Evolutionary conservation across 768 basidiomycete genomes (phyloP).

Genomic region (Rhizopogon vesiculosus): DNA sequence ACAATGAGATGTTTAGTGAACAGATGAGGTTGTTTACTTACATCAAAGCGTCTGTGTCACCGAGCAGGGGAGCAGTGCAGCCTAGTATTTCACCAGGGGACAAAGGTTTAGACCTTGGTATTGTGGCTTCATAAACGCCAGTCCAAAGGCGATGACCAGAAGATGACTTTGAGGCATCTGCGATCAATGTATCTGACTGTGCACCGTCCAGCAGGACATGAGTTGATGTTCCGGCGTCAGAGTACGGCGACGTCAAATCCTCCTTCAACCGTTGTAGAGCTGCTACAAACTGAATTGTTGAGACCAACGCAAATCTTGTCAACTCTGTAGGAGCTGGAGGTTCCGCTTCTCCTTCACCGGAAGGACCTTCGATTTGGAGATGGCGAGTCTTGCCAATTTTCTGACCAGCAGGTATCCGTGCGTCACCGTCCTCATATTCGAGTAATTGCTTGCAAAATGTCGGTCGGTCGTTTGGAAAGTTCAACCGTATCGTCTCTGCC

Average conservation of each 20-base stretch:
- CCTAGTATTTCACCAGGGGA: slow-evolving; percentile 97
- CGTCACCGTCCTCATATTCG: slow-evolving; percentile 44
- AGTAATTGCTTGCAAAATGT: slow-evolving; percentile 63
- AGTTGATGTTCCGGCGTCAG: slow-evolving; percentile 4
- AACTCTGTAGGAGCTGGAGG: slow-evolving; percentile 20
- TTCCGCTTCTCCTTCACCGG: slow-evolving; percentile 1
- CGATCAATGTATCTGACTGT: background rate
- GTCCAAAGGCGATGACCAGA: slow-evolving; percentile 35
- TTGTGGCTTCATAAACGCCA: slow-evolving; percentile 67
- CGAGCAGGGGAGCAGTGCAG: slow-evolving; percentile 86
- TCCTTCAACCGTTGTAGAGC: slow-evolving; percentile 86
- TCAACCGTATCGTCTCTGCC: slow-evolving; percentile 76
- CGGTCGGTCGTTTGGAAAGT: slow-evolving; percentile 76
- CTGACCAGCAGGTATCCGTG: slow-evolving; percentile 44
- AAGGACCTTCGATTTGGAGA: slow-evolving; percentile 57
- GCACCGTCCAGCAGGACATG: slow-evolving; percentile 11
- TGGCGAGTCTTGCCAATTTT: slow-evolving; percentile 34
- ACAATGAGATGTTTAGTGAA: slow-evolving; percentile 1
- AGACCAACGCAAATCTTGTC: slow-evolving; percentile 87
- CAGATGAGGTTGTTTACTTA: slow-evolving; percentile 32
- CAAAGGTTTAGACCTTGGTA: slow-evolving; percentile 87
- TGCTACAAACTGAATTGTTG: slow-evolving; percentile 96
- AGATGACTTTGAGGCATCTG: background rate
- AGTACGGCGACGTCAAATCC: slow-evolving; percentile 50
- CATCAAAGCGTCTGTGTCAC: slow-evolving; percentile 87